Percentiles rank a stretch among this genome's conserved stretches.
Conservation (phyloP, 371 early-diverging fungal genomes). For the Blakeslea trispora region DNA sequence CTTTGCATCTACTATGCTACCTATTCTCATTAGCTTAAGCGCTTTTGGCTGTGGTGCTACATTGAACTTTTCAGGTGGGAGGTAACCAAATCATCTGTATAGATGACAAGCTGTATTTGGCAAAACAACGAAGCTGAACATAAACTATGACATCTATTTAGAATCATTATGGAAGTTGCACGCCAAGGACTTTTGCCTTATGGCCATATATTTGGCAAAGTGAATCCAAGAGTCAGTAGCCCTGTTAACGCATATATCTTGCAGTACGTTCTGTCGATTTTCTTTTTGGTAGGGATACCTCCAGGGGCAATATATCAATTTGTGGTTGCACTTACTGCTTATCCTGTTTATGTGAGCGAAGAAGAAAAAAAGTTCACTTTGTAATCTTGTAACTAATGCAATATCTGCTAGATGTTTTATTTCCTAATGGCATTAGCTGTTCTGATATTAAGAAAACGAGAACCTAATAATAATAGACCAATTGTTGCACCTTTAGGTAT, state of each 20-base stretch:
- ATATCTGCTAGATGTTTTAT: slow-evolving; percentile 44
- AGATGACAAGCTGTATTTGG: neutral
- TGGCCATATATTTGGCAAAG: slow-evolving; percentile 39
- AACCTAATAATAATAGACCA: slow-evolving; percentile 38
- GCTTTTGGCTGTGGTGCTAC: slow-evolving; percentile 43
- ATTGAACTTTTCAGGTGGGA: slow-evolving; percentile 32
- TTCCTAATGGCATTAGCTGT: slow-evolving; percentile 36
- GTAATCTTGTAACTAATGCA: too few species aligned
- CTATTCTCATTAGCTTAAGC: slow-evolving; percentile 38
- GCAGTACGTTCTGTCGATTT: slow-evolving; percentile 35
- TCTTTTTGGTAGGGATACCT: slow-evolving; percentile 42
- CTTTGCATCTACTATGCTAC: slow-evolving; percentile 38
- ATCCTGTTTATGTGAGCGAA: slow-evolving; percentile 44
- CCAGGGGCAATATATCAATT: slow-evolving; percentile 48
- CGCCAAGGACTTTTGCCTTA: slow-evolving; percentile 46
- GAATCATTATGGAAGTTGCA: slow-evolving; percentile 45
- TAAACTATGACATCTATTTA: neutral
- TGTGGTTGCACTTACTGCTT: slow-evolving; percentile 39
- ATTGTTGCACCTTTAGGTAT: slow-evolving; percentile 37
- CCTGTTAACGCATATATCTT: slow-evolving; percentile 45
- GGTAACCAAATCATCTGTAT: slow-evolving; percentile 1
- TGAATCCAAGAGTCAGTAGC: slow-evolving; percentile 31
- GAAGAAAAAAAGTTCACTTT: too few species aligned
- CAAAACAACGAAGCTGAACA: neutral
- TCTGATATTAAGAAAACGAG: slow-evolving; percentile 36